A percentile compares a stretch with the other conserved stretches of the same genome.
These are phyloP conservation scores for Triglochin maritima DNA, from an alignment of 106 monocot genomes.

Conservation along the genomic window DNA sequence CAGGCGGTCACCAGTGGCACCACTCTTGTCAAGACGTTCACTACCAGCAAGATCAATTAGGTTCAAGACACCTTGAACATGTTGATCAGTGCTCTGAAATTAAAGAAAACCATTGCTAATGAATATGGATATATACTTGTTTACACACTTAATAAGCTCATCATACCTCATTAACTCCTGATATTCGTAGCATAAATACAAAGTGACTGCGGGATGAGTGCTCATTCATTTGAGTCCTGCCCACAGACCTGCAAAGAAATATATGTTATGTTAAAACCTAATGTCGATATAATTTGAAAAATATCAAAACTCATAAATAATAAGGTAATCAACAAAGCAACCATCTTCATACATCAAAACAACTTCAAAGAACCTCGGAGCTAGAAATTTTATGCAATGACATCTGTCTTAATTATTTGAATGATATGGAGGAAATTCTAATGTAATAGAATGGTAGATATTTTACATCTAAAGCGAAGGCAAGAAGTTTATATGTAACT, in stretches of 20 bases:
- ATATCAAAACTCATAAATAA: too few relatives aligned
- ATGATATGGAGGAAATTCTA: too few relatives aligned
- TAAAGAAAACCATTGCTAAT: not conserved
- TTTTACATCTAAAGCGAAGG: too few relatives aligned
- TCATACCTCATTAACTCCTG: constrained; percentile 65
- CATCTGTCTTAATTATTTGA: too few relatives aligned
- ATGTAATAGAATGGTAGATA: too few relatives aligned
- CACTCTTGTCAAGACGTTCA: constrained; percentile 78
- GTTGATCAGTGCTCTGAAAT: constrained; percentile 69
- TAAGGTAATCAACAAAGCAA: not conserved
- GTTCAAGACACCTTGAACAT: constrained; percentile 88
- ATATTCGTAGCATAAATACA: constrained; percentile 82
- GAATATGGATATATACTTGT: not conserved
- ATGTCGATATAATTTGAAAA: too few relatives aligned
- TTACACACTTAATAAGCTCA: not conserved
- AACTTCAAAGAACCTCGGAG: not conserved
- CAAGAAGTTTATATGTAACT: too few relatives aligned
- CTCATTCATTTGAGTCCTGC: constrained; percentile 87
- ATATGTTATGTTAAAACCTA: not conserved
- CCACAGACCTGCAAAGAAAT: constrained; percentile 52
- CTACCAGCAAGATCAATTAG: constrained; percentile 95
- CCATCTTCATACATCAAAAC: not conserved
- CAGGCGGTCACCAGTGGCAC: constrained; percentile 78
- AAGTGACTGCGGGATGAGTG: constrained; percentile 92
- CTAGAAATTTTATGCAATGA: too few relatives aligned